These are phyloP conservation scores for Tolypocladium pustulatum DNA, from an alignment of 2,329 filamentous ascomycete genomes.

Conservation along the genomic window DNA sequence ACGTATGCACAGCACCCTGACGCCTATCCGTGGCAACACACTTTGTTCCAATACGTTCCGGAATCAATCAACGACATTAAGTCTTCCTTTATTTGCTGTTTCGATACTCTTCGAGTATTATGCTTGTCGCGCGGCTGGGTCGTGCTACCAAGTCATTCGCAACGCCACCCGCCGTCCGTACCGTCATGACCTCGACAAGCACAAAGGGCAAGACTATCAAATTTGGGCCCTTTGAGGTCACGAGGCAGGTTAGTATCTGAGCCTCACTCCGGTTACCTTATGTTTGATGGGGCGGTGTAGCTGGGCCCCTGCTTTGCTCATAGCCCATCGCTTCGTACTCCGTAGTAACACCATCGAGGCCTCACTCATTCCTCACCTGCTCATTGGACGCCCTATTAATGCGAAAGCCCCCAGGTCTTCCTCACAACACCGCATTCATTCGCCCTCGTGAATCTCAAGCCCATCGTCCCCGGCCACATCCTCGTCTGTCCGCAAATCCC, in stretches of 20 bases:
- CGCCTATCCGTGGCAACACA: not conserved
- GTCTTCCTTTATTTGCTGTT: not conserved
- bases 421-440: slow-evolving; percentile 69
- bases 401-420: slow-evolving; percentile 57
- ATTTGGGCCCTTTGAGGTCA: slow-evolving; percentile 70
- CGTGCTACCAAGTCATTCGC: slow-evolving; percentile 1
- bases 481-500: slow-evolving; percentile 68
- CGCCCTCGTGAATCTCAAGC: slow-evolving; percentile 91
- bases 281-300: not conserved
- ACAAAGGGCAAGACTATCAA: slow-evolving; percentile 30
- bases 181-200: slow-evolving; percentile 20
- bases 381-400: not conserved
- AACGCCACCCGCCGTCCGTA: slow-evolving; percentile 6
- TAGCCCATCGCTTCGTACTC: not conserved
- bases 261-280: not conserved
- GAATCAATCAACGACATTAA: not conserved
- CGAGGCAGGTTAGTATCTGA: slow-evolving; percentile 48
- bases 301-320: too few species aligned
- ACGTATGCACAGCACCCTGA: not conserved
- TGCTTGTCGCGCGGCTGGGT: not conserved
- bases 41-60: not conserved
- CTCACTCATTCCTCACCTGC: not conserved
- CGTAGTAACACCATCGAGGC: not conserved
- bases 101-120: not conserved
- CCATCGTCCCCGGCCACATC: slow-evolving; percentile 84